Evolutionary conservation across 805 yeast genomes (phyloP).

Genomic region (Candida peoriensis): DNA sequence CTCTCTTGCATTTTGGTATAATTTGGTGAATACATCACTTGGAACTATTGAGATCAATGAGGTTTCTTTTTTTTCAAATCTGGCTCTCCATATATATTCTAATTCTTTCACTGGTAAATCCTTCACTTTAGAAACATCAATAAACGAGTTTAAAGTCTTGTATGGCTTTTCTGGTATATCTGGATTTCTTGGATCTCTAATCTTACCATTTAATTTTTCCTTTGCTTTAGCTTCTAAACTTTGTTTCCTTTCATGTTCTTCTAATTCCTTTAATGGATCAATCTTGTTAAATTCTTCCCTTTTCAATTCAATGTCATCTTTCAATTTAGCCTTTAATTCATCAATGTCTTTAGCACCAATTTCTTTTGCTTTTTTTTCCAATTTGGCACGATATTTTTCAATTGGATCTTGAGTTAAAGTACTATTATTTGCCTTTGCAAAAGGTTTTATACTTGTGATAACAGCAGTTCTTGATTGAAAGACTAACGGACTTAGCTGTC

Average conservation of each 20-base stretch:
- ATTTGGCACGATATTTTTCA: conserved; percentile 30
- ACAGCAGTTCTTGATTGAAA: too few relatives aligned
- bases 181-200: conserved; percentile 34
- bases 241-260: conserved; percentile 41
- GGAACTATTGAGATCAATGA: conserved; percentile 63
- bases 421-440: too few relatives aligned
- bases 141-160: conserved; percentile 65
- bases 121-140: conserved; percentile 62
- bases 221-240: conserved; percentile 23
- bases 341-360: conserved; percentile 44
- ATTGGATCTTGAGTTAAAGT: too few relatives aligned
- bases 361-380: conserved; percentile 32
- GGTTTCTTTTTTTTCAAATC: conserved; percentile 60
- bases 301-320: conserved; percentile 52
- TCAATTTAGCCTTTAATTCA: conserved; percentile 56
- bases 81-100: conserved; percentile 83
- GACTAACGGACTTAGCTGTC: too few relatives aligned
- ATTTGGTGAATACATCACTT: conserved; percentile 50
- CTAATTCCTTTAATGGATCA: conserved; percentile 69
- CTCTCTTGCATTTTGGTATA: conserved; percentile 60
- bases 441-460: too few relatives aligned
- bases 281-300: conserved; percentile 53
- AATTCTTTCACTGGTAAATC: conserved; percentile 57
- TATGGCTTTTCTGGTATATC: conserved; percentile 44
- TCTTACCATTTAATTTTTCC: conserved; percentile 19